Evolutionary conservation across 2,329 filamentous ascomycete species (phyloP), one percentile per base, ranked within the genome.

Genomic region (Exophiala oligosperma): DNA sequence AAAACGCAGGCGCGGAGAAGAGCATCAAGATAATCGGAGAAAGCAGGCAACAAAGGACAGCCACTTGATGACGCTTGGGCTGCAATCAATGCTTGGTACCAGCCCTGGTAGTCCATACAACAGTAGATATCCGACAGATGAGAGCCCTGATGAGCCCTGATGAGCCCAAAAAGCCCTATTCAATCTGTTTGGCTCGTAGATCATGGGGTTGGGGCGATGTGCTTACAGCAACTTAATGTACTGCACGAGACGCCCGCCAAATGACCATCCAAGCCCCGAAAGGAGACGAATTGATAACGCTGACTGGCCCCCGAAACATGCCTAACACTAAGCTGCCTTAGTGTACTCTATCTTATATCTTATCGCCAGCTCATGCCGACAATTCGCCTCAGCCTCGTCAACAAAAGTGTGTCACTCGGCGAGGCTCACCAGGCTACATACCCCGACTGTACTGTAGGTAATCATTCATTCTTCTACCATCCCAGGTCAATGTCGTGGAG

Each of bases 31-130:
- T 12, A 57, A 51, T 61, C 59, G 59, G 59, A 47, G 59, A 52
- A 61, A 61, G 49, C 59, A 61, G 59, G 59, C 59, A 61, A 54
- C 40, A 43, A 43, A 43, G n/a, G 17, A 35, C 32, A 29, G 5
- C 28, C 28, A 29, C 8, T 21, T 5, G 17, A 43, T 43, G 40
- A 43, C 40, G 40, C n/a, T 43, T 43, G 40, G 40, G 40, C 40
- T 9, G n/a, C n/a, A 43, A 35, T 9, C 32, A 35, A 9, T 9
- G 32, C 32, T 9, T 35, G 7, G 32, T 9, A 9, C 17, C 17
- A 35, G 32, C 32, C 32, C 7, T 8, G 32, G 4, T 17, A 17
- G 17, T 17, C 17, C 17, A 17, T 17, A 17, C 17, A 17, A 35
- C 32, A 35, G 7, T 35, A 11, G 2, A 17, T 17, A 17, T 17